These are phyloP conservation scores for Termitomyces bulborhizus DNA, from an alignment of 768 basidiomycete species.

Conservation along the genomic window DNA sequence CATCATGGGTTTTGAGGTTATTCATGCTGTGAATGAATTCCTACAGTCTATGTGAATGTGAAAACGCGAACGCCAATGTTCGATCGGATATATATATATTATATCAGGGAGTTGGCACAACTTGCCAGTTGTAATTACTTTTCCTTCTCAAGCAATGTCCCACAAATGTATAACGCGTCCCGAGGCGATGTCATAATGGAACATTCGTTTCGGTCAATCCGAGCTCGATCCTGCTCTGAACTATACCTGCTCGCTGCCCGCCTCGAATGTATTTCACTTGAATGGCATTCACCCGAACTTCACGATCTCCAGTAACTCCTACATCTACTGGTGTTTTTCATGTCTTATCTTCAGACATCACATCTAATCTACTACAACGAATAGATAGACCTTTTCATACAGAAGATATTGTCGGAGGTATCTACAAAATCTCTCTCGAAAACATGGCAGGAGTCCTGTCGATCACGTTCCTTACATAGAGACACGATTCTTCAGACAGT, in stretches of 20 bases:
- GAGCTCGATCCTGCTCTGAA: no score
- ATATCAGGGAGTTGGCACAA: neutral
- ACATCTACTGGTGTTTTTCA: neutral
- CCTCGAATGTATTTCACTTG: neutral
- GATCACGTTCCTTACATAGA: neutral
- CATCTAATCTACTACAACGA: neutral
- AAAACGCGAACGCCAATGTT: neutral
- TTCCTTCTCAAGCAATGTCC: neutral
- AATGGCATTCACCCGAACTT: neutral
- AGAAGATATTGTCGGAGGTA: conserved; percentile 9
- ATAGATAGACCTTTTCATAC: neutral
- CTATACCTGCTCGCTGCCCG: neutral
- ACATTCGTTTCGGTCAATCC: no score
- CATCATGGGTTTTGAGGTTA: no score
- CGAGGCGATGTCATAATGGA: no score
- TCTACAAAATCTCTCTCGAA: conserved; percentile 1
- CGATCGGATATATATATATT: neutral
- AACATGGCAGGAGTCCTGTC: conserved; percentile 2
- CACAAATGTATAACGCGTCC: no score
- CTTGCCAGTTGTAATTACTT: neutral
- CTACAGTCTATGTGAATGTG: no score
- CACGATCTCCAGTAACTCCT: neutral
- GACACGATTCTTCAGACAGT: neutral
- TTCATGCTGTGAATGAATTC: no score
- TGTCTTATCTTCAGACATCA: neutral